Conservation (phyloP, 208 protist species). For the Tritrichomonas foetus region DNA sequence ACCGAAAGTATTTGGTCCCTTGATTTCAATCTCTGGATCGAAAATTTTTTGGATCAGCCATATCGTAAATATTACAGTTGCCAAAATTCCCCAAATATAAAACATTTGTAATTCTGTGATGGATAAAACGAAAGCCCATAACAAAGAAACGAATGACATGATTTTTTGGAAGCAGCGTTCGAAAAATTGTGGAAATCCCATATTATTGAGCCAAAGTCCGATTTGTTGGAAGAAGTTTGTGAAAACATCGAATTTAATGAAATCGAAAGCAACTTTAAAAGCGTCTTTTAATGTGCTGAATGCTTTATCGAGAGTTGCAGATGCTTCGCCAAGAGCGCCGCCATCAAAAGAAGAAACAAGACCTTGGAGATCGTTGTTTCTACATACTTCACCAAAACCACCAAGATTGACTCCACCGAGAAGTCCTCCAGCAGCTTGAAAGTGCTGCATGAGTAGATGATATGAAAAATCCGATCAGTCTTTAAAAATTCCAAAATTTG, state of each 20-base stretch:
- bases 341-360: no score
- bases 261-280: background rate
- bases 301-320: background rate
- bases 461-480: no score
- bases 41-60: background rate
- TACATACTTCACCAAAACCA: no score
- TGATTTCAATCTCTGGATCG: conserved; percentile 28
- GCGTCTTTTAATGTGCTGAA: background rate
- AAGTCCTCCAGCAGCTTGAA: no score
- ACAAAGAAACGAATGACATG: conserved; percentile 26
- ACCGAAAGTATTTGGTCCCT: conserved; percentile 22
- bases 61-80: background rate
- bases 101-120: conserved; percentile 37
- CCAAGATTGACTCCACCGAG: no score
- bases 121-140: background rate
- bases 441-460: no score
- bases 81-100: background rate
- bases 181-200: conserved; percentile 14
- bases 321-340: background rate
- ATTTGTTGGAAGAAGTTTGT: conserved; percentile 39
- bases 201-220: background rate
- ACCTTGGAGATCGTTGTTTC: no score
- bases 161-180: conserved; percentile 6
- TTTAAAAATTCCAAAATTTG: no score
- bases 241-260: conserved; percentile 37